A percentile compares a stretch with the other conserved stretches of the same genome.
These are phyloP conservation scores for Ceratocystis cubensis DNA, from an alignment of 2,329 filamentous ascomycete species.

Conservation along the genomic window DNA sequence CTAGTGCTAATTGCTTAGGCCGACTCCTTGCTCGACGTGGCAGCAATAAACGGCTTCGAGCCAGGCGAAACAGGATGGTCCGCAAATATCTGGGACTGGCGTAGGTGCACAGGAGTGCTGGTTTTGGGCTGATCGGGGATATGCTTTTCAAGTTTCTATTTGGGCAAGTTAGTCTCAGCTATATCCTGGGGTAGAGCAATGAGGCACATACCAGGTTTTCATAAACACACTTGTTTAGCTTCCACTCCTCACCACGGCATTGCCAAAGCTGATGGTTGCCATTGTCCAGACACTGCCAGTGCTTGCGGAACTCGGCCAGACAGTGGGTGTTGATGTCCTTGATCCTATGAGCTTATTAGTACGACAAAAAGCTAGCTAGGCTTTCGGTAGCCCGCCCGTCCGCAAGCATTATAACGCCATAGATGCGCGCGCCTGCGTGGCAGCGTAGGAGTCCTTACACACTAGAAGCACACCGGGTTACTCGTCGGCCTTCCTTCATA, in stretches of 20 bases:
- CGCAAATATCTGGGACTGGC: conserved; percentile 50
- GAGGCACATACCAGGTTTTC: conserved; percentile 68
- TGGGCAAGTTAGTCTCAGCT: conserved; percentile 12
- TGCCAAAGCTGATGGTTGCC: conserved; percentile 98
- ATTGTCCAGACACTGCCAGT: conserved; percentile 93
- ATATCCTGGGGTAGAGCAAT: not conserved
- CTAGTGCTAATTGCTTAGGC: conserved; percentile 5
- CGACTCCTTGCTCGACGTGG: conserved; percentile 26
- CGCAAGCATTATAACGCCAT: not conserved
- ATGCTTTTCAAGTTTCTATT: conserved; percentile 68
- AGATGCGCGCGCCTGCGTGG: not conserved
- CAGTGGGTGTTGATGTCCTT: conserved; percentile 95
- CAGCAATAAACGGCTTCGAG: conserved; percentile 34
- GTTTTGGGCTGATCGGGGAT: conserved; percentile 61
- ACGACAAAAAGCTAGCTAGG: not conserved
- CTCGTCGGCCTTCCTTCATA: conserved; percentile 89
- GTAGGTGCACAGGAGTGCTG: conserved; percentile 61
- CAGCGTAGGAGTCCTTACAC: conserved; percentile 54
- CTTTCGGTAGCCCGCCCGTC: not conserved
- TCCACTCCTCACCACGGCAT: conserved; percentile 76
- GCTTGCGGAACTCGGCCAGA: conserved; percentile 75
- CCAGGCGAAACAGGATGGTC: conserved; percentile 37
- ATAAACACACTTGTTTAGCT: conserved; percentile 88
- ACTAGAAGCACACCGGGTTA: conserved; percentile 89
- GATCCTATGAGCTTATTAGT: conserved; percentile 43